Evolutionary conservation across 306 rosid genomes (phyloP), one percentile per base, ranked within the genome.

Genomic region (Cicer judaicum): DNA sequence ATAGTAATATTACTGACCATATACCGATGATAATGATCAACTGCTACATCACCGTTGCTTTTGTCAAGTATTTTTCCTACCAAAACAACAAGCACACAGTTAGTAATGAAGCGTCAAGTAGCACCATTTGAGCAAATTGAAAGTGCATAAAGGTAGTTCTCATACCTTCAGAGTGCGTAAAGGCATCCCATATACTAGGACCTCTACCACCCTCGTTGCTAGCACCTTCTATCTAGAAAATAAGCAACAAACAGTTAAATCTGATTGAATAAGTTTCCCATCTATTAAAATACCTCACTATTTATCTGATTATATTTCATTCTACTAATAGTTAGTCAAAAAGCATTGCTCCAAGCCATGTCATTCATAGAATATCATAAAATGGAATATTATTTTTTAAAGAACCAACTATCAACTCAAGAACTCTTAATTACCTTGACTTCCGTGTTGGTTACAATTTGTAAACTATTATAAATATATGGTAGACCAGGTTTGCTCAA

Each of bases 121-220:
- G 54, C 68, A 61, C 18, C 66, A 50, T 49, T 12, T 10, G 38
- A 60, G 42, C 13, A 81, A 47, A 36, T 24, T 14, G 49, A 74
- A 67, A 46, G 15, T 59, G 65, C 36, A 29, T 29, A 80, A 67
- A 63, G 44, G 38, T 9, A 68, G 71, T 65, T 75, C 5, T 8
- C 15, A 54, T 77, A 91, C 98, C 97, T 61, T 85, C 75, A 11
- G 74, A 77, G 78, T 91, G 93, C 64, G 97, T 24, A 85, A 93
- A 93, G 53, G 89, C 92, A 85, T 93, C 96, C 97, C 97, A 91
- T 71, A 91, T 91, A 66, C 97, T 73, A 55, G 96, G 86, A 75
- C 97, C 97, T 84, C 90, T 85, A 46, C 92, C 90, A 63, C 94
- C 98, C 79, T 81, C 89, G 2, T 88, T 77, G 79, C 84, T 75